Evolutionary conservation across 225 moss, liverwort and hornwort genomes (phyloP).

Genomic region (Marchantia paleacea): DNA sequence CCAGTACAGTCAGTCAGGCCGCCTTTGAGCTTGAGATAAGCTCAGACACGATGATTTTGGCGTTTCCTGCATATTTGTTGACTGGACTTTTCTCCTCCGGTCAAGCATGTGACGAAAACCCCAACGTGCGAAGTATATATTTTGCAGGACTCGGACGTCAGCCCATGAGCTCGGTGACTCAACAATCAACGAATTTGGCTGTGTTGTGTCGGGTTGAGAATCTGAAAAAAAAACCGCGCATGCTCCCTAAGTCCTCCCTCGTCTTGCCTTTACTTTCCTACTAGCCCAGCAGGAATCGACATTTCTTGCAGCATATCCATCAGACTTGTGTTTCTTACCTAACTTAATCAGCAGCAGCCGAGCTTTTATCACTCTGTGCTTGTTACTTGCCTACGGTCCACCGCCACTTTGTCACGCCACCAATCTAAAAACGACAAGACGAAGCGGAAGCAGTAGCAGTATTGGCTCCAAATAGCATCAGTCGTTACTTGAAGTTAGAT

Average conservation of each 20-base stretch:
- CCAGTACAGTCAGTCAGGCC: not conserved
- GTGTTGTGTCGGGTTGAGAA: constrained; percentile 10
- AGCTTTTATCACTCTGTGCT: not conserved
- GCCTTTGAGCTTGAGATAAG: not conserved
- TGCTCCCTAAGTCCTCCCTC: not conserved
- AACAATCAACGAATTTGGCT: constrained; percentile 8
- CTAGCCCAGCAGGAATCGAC: not conserved
- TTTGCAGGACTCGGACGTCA: not conserved
- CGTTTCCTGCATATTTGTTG: not conserved
- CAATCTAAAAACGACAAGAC: not conserved
- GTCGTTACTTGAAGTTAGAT: no score
- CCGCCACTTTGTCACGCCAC: not conserved
- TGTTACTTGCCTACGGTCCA: not conserved
- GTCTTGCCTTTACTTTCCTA: not conserved
- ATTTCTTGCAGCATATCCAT: not conserved
- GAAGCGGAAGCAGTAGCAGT: not conserved
- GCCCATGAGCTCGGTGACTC: constrained; percentile 12
- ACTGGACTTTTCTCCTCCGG: not conserved
- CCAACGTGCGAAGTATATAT: not conserved
- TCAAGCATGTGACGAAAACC: constrained; percentile 3
- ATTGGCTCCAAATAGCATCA: not conserved
- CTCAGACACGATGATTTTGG: not conserved
- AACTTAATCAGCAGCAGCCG: not conserved
- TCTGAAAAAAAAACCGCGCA: not conserved
- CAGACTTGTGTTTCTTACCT: not conserved